phyloP scores from a whole-genome alignment of 73 alveolate genomes.

The Urostyla sp. region DNA sequence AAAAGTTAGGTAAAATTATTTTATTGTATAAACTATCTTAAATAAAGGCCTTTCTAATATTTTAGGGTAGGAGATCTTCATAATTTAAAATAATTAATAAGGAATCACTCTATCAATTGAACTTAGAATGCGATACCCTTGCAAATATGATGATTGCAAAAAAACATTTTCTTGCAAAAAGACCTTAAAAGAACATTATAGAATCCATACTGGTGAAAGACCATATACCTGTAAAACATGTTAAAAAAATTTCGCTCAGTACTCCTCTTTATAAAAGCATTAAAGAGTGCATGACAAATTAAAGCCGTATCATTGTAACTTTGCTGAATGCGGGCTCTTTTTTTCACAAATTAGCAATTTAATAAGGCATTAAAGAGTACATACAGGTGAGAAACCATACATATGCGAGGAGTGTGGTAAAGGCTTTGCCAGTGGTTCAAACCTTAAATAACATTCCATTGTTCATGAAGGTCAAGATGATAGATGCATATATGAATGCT shows the following conservation, averaged over 20 bases:
- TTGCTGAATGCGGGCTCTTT: constrained; percentile 22
- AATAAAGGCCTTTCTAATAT: too few species aligned
- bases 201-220: constrained; percentile 94
- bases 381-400: constrained; percentile 71
- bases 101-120: too few species aligned
- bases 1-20: too few species aligned
- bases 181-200: constrained; percentile 84
- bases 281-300: constrained; percentile 57
- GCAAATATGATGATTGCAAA: constrained; percentile 86
- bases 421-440: constrained; percentile 68
- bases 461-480: constrained; percentile 49
- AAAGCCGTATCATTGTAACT: constrained; percentile 33
- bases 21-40: too few species aligned
- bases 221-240: constrained; percentile 37
- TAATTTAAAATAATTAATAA: too few species aligned
- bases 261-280: constrained; percentile 70
- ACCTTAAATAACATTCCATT: constrained; percentile 61
- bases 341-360: constrained; percentile 53
- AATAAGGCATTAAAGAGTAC: constrained; percentile 71
- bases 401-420: constrained; percentile 58
- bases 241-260: constrained; percentile 51
- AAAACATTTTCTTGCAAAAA: constrained; percentile 86
- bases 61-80: too few species aligned
- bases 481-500: constrained; percentile 3
- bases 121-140: too few species aligned